phyloP scores from a whole-genome alignment of 768 basidiomycete species.

The Boletus barrowsii region DNA sequence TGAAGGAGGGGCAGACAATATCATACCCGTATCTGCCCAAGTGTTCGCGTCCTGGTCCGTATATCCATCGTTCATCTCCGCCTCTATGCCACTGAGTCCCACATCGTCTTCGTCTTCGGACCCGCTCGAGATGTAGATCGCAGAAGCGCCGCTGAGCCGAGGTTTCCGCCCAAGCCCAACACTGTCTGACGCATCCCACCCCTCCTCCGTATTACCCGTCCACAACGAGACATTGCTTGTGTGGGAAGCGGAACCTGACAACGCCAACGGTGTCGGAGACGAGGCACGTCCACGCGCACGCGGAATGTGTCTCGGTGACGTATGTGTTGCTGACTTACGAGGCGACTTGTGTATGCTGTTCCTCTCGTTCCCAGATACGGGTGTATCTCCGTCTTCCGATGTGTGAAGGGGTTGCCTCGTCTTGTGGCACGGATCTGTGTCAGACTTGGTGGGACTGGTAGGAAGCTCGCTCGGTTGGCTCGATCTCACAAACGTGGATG shows the following conservation, averaged over 20 bases:
- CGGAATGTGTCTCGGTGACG: slow-evolving; percentile 22
- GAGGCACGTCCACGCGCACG: background rate
- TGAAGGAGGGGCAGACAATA: slow-evolving; percentile 24
- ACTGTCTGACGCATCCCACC: background rate
- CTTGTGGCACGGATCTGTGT: background rate
- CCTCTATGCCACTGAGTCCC: background rate
- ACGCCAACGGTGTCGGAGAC: slow-evolving; percentile 13
- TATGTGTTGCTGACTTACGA: slow-evolving; percentile 22
- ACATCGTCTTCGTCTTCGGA: slow-evolving; percentile 22
- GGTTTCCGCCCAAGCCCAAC: background rate
- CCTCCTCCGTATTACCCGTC: background rate
- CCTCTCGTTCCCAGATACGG: slow-evolving; percentile 3
- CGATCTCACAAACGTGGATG: background rate
- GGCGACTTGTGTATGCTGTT: slow-evolving; percentile 19
- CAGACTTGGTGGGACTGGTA: slow-evolving; percentile 8
- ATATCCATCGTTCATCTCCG: background rate
- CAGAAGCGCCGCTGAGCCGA: slow-evolving; percentile 10
- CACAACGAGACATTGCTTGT: background rate
- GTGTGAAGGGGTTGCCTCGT: background rate
- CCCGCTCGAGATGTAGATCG: slow-evolving; percentile 27
- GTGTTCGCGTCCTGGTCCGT: slow-evolving; percentile 5
- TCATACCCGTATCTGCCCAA: slow-evolving; percentile 24
- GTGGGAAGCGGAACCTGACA: background rate
- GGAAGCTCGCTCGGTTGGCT: slow-evolving; percentile 4
- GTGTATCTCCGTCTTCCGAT: slow-evolving; percentile 5